A percentile compares a stretch with the other conserved stretches of the same genome.
These are phyloP conservation scores for Glebionis coronaria DNA, from an alignment of 129 eudicot species.

Conservation along the genomic window DNA sequence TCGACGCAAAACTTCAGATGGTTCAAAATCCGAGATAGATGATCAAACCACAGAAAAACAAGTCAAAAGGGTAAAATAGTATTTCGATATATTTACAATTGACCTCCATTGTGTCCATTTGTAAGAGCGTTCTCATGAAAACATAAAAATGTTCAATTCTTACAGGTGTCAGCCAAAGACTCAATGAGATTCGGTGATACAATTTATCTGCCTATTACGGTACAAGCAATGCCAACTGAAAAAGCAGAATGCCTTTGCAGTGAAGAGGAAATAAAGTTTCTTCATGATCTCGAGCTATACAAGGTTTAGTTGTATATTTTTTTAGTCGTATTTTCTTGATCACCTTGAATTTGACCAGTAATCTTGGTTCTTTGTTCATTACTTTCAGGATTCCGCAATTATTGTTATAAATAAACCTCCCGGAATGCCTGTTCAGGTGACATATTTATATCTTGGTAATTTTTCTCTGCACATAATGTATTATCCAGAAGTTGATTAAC, in stretches of 20 bases:
- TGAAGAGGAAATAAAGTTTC: conserved; percentile 67
- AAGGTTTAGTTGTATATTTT: conserved; percentile 47
- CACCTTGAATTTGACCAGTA: conserved; percentile 5
- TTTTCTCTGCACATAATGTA: not conserved
- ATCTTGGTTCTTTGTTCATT: not conserved
- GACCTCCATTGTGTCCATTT: not conserved
- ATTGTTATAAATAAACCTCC: conserved; percentile 94
- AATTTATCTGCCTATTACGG: conserved; percentile 73
- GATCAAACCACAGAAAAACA: conserved; percentile 36
- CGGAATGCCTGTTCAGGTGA: conserved; percentile 98
- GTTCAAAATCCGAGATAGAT: conserved; percentile 16
- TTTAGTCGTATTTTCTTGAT: not conserved
- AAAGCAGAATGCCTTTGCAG: conserved; percentile 35
- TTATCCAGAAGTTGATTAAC: conserved; percentile 1
- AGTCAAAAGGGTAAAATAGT: conserved; percentile 56
- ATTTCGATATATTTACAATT: not conserved
- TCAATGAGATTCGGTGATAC: conserved; percentile 68
- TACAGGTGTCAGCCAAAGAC: conserved; percentile 84
- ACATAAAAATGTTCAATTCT: not conserved
- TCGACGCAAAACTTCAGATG: conserved; percentile 48
- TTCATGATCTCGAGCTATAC: conserved; percentile 70
- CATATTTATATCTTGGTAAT: not conserved
- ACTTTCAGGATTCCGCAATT: conserved; percentile 71
- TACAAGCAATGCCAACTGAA: conserved; percentile 42
- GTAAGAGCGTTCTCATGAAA: not conserved